Base-by-base conservation (phyloP, 805 yeast genomes). In the Priceomyces medius region DNA sequence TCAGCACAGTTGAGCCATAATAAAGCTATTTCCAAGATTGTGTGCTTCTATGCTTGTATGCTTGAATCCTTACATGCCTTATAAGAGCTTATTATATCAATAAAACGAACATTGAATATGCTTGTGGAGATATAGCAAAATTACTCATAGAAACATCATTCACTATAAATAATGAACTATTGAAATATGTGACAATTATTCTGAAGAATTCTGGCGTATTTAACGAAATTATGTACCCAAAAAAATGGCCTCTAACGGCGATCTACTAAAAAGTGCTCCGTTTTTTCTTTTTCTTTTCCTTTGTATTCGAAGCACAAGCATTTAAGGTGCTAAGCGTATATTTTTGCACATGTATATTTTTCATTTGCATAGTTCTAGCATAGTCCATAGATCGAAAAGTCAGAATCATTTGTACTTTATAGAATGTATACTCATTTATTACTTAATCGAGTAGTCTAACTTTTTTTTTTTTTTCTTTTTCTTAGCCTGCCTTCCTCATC, bases 1-100 rank as follows among this genome's bases (percentile, higher is more conserved):
- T 65, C 51, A 52, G 70, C 19, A 72, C 73, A 8, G 74, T 64
- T 40, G 81, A 77, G 58, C 79, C 79, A 47, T 76, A 32, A 14
- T 32, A 8, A 12, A 12, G 14, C 31, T 27, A n/a, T n/a, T 8
- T 27, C 16, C 7, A 27, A 27, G 4, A 4, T 27, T 27, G 31
- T n/a, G 14, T 8, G 14, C 27, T 23, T n/a, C 4, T n/a, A 16
- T 4, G 8, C 6, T 27, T 27, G 31, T n/a, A 27, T 27, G 8
- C 4, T 27, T 27, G 4, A 27, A n/a, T n/a, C n/a, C n/a, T n/a
- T n/a, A n/a, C n/a, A n/a, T n/a, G n/a, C n/a, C n/a, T n/a, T n/a
- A n/a, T n/a, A n/a, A n/a, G n/a, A n/a, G n/a, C n/a, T n/a, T n/a
- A n/a, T n/a, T n/a, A n/a, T n/a, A n/a, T n/a, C n/a, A n/a, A n/a